Base-by-base conservation (phyloP, 139 green algal genomes). In the Chlamydomonas applanata region DNA sequence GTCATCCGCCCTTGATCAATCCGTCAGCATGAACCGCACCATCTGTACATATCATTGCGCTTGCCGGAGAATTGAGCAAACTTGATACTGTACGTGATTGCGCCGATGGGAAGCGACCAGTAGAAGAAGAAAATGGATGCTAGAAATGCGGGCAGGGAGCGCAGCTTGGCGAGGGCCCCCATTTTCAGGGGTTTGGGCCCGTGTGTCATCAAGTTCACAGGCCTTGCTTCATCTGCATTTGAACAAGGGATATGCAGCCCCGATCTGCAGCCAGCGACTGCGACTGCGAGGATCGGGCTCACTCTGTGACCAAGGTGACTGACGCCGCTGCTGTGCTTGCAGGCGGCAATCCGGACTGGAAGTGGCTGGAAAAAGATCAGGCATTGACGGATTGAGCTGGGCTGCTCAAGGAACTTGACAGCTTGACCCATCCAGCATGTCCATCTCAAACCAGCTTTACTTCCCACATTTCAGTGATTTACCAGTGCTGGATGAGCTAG, bases 61-160 rank as follows among this genome's bases (percentile, higher is more conserved):
- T 3, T 44, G 14, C 71, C 71, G 3, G 35, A 57, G 29, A 70
- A 40, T 27, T 69, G 30, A 2, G 27, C 4, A 56, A 76, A 76
- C 40, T 64, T 66, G 33, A 69, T 22, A 24, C n/a, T 33, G 24
- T 53, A 30, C 3, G 19, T 61, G 29, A 76, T 20, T 16, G 20
- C 35, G 2, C 22, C 56, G n/a, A 76, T n/a, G 14, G 71, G 29
- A 7, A 68, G 57, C 16, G 71, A 76, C 71, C 71, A 76, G 71
- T 76, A 76, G 3, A 76, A 70, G 4, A 76, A 25, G n/a, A 69
- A 69, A 5, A 76, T n/a, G 3, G 49, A 70, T 11, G 60, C 13
- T 11, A 69, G n/a, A n/a, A 76, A 76, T 11, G 22, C 57, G 3
- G 71, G 71, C 13, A 76, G 5, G 1, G 71, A 22, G 2, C 32